Conservation (phyloP, 805 yeast genomes). For the Nakazawaea sp. region DNA sequence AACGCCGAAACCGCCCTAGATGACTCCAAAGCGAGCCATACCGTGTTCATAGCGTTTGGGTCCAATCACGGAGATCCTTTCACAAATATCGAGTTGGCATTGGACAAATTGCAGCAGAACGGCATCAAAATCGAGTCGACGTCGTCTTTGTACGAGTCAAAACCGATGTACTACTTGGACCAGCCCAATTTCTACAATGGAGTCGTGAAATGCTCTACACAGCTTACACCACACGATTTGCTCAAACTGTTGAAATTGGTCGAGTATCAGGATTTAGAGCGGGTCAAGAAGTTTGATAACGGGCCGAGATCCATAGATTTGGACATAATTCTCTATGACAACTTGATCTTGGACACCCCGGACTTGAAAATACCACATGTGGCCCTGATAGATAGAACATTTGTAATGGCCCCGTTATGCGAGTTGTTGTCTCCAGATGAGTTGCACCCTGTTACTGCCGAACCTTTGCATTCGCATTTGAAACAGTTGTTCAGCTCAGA, state of each 20-base stretch:
- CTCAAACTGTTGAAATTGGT: slow-evolving; percentile 59
- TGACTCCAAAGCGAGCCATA: slow-evolving; percentile 26
- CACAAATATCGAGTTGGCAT: slow-evolving; percentile 50
- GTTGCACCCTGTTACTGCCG: slow-evolving; percentile 82
- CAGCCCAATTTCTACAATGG: slow-evolving; percentile 86
- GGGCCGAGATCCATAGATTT: slow-evolving; percentile 92
- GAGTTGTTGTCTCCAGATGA: slow-evolving; percentile 65
- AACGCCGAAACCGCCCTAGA: slow-evolving; percentile 14
- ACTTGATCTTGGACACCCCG: slow-evolving; percentile 43
- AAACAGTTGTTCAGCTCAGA: slow-evolving; percentile 34
- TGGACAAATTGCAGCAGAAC: slow-evolving; percentile 34
- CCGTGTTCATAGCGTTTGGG: slow-evolving; percentile 81
- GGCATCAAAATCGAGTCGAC: slow-evolving; percentile 47
- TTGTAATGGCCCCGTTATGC: slow-evolving; percentile 84
- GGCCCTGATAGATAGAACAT: slow-evolving; percentile 81
- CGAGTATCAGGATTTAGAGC: slow-evolving; percentile 62
- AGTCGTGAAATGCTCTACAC: slow-evolving; percentile 60
- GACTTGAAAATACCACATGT: slow-evolving; percentile 78
- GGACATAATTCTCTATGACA: slow-evolving; percentile 75
- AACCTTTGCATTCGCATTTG: slow-evolving; percentile 66
- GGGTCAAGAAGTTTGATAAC: slow-evolving; percentile 77
- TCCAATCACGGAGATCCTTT: slow-evolving; percentile 76
- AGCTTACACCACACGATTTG: slow-evolving; percentile 56
- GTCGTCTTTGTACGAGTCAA: slow-evolving; percentile 79
- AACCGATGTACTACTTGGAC: slow-evolving; percentile 84